Base-by-base conservation (phyloP, 805 yeast genomes). In the Nakazawaea anatomiae region DNA sequence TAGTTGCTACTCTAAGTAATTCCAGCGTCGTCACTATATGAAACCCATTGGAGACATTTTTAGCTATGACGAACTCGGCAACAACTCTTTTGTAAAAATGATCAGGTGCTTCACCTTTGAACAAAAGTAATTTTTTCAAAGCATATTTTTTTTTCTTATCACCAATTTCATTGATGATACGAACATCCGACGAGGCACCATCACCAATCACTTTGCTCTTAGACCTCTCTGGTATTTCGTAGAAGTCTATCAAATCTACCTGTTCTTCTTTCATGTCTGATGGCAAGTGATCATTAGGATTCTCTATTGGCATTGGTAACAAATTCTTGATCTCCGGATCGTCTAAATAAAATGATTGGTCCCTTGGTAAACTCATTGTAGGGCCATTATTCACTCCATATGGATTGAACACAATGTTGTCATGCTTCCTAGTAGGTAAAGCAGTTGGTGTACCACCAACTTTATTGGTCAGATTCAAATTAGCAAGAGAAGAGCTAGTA, bases 111-210 rank as follows among this genome's bases (percentile, higher is more conserved):
- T 87, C 96, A 55, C 78, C 77, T 44, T 76, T 64, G 51, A 86
- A 75, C 46, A 85, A 65, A 7, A 76, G 70, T 58, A 87, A 81
- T 60, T 79, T 80, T 64, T 87, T 87, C 60, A 86, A 70, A 0
- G 92, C 92, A 64, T 67, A 85, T 5, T 73, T 55, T 52, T 74
- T 72, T 50, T 72, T 73, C 27, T 65, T 62, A 28, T 63, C 57
- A 12, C 46, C 45, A 40, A 68, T 64, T 12, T 68, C 63, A 50
- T 70, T 68, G 4, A 77, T 65, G 51, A 76, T 76, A 50, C 83
- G 71, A 25, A 87, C 90, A 46, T 78, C 77, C 5, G 89, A 78
- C 2, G 87, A 79, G 3, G 91, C 91, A 45, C 95, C 94, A 50
- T 76, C 78, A 3, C 91, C 94, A 47, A 87, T 63, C 44, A 74